phyloP scores from a whole-genome alignment of 2,329 filamentous ascomycete genomes.

The Calycina herbarum region DNA sequence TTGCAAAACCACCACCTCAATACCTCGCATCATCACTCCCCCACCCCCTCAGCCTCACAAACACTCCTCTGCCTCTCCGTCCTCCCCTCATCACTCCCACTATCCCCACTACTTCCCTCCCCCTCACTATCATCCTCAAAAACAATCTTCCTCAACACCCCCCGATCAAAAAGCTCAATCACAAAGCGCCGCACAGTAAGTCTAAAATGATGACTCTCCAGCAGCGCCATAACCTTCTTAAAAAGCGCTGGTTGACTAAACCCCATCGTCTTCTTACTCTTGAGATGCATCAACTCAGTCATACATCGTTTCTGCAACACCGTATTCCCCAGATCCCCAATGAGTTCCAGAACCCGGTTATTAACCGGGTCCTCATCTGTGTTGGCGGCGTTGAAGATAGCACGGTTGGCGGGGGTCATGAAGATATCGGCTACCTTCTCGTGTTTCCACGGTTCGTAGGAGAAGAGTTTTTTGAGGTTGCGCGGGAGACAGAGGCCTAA shows the following conservation, averaged over 20 bases:
- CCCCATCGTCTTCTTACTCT: conserved; percentile 69
- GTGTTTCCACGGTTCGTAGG: conserved; percentile 59
- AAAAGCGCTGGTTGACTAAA: conserved; percentile 80
- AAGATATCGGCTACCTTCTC: conserved; percentile 35
- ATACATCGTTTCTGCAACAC: conserved; percentile 88
- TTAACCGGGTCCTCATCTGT: conserved; percentile 62
- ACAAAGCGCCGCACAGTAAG: conserved; percentile 86
- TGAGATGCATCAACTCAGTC: conserved; percentile 77
- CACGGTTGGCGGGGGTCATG: conserved; percentile 47
- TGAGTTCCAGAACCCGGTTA: conserved; percentile 76
- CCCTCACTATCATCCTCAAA: conserved; percentile 59
- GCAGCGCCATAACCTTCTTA: conserved; percentile 76
- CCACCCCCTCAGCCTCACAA: conserved; percentile 34
- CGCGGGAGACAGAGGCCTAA: conserved; percentile 85
- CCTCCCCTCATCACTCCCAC: conserved; percentile 34
- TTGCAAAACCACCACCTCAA: no score
- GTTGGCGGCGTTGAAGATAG: conserved; percentile 46
- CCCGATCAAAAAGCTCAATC: conserved; percentile 91
- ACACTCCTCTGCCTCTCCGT: conserved; percentile 60
- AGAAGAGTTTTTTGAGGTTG: conserved; percentile 76
- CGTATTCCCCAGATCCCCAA: conserved; percentile 88
- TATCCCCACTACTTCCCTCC: conserved; percentile 45
- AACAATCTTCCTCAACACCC: conserved; percentile 80
- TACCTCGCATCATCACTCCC: neutral
- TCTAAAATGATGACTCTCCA: conserved; percentile 88